Percentiles rank a stretch among this genome's conserved stretches.
Conservation (phyloP, 228 moss, liverwort and hornwort species). For the Sphagnum magellanicum region DNA sequence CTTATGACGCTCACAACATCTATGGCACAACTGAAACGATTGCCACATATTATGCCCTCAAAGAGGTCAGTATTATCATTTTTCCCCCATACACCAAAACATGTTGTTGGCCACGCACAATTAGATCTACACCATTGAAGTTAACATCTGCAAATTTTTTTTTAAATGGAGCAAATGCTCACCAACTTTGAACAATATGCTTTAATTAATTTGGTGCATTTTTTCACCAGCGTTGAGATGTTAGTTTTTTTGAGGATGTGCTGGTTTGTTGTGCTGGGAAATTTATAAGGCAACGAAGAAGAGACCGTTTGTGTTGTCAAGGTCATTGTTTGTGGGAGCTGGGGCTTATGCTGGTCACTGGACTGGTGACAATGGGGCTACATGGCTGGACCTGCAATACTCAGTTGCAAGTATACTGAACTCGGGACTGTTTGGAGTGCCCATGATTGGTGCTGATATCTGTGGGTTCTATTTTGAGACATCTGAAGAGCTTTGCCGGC, state of each 20-base stretch:
- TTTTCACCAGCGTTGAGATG: too few species aligned
- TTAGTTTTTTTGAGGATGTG: background rate
- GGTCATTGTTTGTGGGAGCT: slow-evolving; percentile 76
- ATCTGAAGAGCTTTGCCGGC: slow-evolving; percentile 74
- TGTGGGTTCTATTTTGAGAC: slow-evolving; percentile 66
- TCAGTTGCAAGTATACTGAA: slow-evolving; percentile 71
- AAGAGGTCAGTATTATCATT: slow-evolving; percentile 17
- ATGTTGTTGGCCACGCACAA: too few species aligned
- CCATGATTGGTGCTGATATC: slow-evolving; percentile 94
- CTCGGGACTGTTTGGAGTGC: slow-evolving; percentile 73
- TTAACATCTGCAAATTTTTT: too few species aligned
- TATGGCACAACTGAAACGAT: slow-evolving; percentile 68
- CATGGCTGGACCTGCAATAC: slow-evolving; percentile 67
- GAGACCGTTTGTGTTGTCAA: slow-evolving; percentile 75
- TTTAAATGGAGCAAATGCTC: too few species aligned
- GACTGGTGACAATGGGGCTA: slow-evolving; percentile 87
- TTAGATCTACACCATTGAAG: too few species aligned
- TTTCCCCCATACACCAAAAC: too few species aligned
- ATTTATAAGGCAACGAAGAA: slow-evolving; percentile 29
- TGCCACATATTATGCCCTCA: slow-evolving; percentile 61
- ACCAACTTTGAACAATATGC: too few species aligned
- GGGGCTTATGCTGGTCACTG: slow-evolving; percentile 72
- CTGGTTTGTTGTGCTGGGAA: background rate
- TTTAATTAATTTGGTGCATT: too few species aligned
- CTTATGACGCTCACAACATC: slow-evolving; percentile 76